A percentile compares a stretch with the other conserved stretches of the same genome.
Evolutionary conservation across 1,284 basidiomycete species (phyloP).

Genomic region (Apiotrichum gamsii): DNA sequence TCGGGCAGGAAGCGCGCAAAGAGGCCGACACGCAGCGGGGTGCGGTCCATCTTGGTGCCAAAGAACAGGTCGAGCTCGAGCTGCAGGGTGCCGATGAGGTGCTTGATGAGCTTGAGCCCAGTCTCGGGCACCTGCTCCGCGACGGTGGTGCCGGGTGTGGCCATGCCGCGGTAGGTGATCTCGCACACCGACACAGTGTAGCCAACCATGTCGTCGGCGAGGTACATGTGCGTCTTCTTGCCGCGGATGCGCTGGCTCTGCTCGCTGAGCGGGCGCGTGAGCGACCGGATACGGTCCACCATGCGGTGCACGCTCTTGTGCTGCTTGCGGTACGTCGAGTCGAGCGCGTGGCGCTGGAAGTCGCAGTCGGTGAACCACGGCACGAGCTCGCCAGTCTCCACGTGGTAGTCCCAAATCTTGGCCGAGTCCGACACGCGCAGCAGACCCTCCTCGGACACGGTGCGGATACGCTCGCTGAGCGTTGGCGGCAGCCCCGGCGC

Average conservation of each 20-base stretch:
- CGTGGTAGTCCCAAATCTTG: constrained; percentile 45
- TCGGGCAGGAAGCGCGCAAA: constrained; percentile 81
- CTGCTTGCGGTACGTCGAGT: constrained; percentile 25
- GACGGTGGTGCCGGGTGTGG: constrained; percentile 49
- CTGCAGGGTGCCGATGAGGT: constrained; percentile 60
- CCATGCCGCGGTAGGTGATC: constrained; percentile 66
- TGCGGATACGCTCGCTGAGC: constrained; percentile 38
- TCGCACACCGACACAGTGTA: constrained; percentile 82
- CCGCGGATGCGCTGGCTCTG: constrained; percentile 43
- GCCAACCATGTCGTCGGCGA: constrained; percentile 83
- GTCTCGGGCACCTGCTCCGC: constrained; percentile 71
- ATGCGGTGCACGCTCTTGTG: constrained; percentile 31
- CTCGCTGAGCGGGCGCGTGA: constrained; percentile 41
- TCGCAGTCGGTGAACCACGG: constrained; percentile 44
- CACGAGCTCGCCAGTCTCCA: constrained; percentile 44
- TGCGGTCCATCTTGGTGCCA: constrained; percentile 54
- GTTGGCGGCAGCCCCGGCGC: constrained; percentile 19
- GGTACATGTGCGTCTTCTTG: constrained; percentile 55
- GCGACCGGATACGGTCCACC: constrained; percentile 37
- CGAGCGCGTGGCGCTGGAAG: constrained; percentile 24
- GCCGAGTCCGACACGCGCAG: constrained; percentile 38
- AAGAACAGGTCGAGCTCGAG: constrained; percentile 44
- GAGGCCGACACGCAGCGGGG: constrained; percentile 68
- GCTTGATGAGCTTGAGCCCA: constrained; percentile 68
- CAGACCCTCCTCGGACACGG: constrained; percentile 42